phyloP scores from a whole-genome alignment of 345 rosid genomes.

The Sapria himalayana region DNA sequence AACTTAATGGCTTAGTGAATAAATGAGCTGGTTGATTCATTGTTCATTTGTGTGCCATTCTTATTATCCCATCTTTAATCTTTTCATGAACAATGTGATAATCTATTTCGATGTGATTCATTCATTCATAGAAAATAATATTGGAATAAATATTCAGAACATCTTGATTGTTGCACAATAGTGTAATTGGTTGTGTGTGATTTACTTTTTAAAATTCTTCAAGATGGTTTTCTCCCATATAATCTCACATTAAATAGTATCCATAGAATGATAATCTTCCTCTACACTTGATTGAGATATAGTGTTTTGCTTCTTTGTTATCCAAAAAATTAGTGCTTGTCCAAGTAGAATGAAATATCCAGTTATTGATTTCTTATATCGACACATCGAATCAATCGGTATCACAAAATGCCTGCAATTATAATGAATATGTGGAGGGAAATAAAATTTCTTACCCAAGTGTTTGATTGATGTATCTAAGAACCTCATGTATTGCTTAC shows the following conservation, averaged over 20 bases:
- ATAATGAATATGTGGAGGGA: background rate
- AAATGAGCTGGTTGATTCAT: background rate
- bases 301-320: conserved; percentile 2
- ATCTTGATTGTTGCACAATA: background rate
- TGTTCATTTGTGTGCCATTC: background rate
- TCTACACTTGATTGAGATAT: background rate
- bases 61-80: background rate
- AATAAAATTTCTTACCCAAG: conserved; percentile 2
- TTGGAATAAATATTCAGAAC: background rate
- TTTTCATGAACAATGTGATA: conserved; percentile 3
- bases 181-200: background rate
- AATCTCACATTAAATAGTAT: conserved; percentile 1
- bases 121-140: background rate
- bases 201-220: background rate
- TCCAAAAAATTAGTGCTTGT: conserved; percentile 1
- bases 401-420: conserved; percentile 1
- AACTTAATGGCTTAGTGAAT: too few species aligned
- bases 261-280: background rate
- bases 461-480: background rate
- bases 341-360: conserved; percentile 1
- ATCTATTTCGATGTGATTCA: conserved; percentile 1
- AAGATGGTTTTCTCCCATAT: background rate
- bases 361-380: background rate
- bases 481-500: too few species aligned
- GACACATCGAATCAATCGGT: background rate